Evolutionary conservation across 164 flowering plant species (phyloP).

Genomic region (Berberis thunbergii): DNA sequence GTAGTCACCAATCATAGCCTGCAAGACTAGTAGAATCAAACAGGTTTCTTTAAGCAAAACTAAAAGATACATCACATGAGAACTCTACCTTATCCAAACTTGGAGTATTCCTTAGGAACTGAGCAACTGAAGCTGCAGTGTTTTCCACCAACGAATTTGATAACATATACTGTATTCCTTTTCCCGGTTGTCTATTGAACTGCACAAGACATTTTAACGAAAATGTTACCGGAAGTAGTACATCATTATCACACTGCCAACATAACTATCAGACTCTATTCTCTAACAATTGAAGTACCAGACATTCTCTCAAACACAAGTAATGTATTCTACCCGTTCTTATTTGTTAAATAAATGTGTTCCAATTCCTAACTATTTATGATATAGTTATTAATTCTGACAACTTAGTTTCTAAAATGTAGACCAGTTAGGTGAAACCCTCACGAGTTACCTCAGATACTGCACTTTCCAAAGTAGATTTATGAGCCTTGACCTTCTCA

Average conservation of each 20-base stretch:
- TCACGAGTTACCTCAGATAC: constrained; percentile 61
- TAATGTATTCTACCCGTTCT: no score
- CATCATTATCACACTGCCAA: not conserved
- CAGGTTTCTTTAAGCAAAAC: constrained; percentile 7
- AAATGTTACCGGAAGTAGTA: not conserved
- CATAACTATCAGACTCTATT: no score
- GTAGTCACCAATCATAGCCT: constrained; percentile 94
- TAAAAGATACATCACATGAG: not conserved
- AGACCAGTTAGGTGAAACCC: constrained; percentile 1
- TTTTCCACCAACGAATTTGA: constrained; percentile 77
- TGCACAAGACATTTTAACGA: constrained; percentile 20
- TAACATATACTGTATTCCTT: constrained; percentile 69
- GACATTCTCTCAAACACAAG: no score
- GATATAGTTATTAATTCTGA: not conserved
- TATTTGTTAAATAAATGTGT: no score
- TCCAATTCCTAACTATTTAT: no score
- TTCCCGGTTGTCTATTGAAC: constrained; percentile 88
- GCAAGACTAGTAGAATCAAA: constrained; percentile 13
- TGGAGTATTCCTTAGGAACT: constrained; percentile 66
- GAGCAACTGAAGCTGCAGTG: constrained; percentile 77
- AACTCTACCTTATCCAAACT: constrained; percentile 73
- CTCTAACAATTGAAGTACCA: no score
- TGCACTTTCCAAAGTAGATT: constrained; percentile 91
- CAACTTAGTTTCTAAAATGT: not conserved
- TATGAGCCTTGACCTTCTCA: constrained; percentile 96